Percentiles rank a stretch among this genome's conserved stretches.
These are phyloP conservation scores for Termitomyces sp. DNA, from an alignment of 768 basidiomycete species.

Conservation along the genomic window DNA sequence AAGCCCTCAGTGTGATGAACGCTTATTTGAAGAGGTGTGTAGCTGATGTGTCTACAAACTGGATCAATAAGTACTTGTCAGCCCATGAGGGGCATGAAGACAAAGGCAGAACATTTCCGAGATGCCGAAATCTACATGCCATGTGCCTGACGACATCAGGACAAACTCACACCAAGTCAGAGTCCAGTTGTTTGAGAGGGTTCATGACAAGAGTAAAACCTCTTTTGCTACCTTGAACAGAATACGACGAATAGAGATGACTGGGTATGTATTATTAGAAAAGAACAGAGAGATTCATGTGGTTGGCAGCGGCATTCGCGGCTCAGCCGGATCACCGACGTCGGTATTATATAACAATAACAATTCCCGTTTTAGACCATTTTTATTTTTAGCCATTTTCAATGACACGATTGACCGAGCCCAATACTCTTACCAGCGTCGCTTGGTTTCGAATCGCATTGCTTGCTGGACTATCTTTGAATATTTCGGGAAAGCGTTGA, in stretches of 20 bases:
- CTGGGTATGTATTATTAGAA: not conserved
- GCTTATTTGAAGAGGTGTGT: not conserved
- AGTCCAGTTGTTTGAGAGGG: no score
- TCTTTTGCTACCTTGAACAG: not conserved
- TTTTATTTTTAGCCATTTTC: no score
- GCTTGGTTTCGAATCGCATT: not conserved
- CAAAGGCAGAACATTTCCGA: not conserved
- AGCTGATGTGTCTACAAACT: not conserved
- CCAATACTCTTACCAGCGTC: not conserved
- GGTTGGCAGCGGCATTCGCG: no score
- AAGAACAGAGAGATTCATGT: no score
- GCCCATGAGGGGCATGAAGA: no score
- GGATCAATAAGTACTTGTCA: not conserved
- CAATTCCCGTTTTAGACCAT: no score
- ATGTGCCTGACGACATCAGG: not conserved
- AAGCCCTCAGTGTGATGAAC: not conserved
- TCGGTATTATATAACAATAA: no score
- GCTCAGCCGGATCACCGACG: not conserved
- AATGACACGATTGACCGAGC: not conserved
- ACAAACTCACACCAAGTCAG: not conserved
- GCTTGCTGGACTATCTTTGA: not conserved
- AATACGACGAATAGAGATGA: not conserved
- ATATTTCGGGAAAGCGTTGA: not conserved
- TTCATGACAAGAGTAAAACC: not conserved
- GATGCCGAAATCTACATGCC: not conserved